A percentile compares a stretch with the other conserved stretches of the same genome.
Conservation (phyloP, 1,139 yeast species). For the Nadsonia starkeyi-henricii region DNA sequence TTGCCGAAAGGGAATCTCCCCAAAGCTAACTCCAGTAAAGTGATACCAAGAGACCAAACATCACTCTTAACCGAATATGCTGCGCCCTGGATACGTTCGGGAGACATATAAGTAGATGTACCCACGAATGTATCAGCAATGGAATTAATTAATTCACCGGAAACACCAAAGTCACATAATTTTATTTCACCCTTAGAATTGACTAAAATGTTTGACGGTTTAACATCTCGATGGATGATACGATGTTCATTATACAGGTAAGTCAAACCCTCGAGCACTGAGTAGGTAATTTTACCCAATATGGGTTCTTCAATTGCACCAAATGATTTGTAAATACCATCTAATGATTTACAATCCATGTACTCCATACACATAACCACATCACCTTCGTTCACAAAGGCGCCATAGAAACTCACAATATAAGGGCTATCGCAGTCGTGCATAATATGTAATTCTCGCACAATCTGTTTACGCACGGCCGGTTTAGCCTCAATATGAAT, state of each 20-base stretch:
- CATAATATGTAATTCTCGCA: constrained; percentile 77
- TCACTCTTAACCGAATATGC: constrained; percentile 87
- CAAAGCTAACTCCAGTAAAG: constrained; percentile 75
- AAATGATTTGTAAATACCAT: constrained; percentile 44
- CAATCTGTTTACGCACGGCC: constrained; percentile 69
- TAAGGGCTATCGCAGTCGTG: constrained; percentile 75
- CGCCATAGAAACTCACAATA: constrained; percentile 84
- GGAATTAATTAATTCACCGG: constrained; percentile 79
- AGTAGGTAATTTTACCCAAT: constrained; percentile 58
- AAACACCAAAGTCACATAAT: constrained; percentile 88
- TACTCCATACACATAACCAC: constrained; percentile 90
- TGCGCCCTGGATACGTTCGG: constrained; percentile 91
- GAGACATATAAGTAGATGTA: constrained; percentile 94
- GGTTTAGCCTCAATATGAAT: constrained; percentile 79
- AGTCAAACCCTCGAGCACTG: constrained; percentile 68
- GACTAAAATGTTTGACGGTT: constrained; percentile 76
- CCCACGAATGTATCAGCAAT: constrained; percentile 96
- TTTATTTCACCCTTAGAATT: constrained; percentile 71
- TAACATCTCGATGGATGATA: constrained; percentile 85
- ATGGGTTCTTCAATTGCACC: constrained; percentile 53
- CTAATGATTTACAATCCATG: constrained; percentile 89
- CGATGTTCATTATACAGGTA: constrained; percentile 71
- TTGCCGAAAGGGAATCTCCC: constrained; percentile 52
- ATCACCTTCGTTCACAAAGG: constrained; percentile 53
- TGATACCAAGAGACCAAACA: constrained; percentile 90